phyloP scores from a whole-genome alignment of 345 rosid species.

The Syzygium aromaticum region DNA sequence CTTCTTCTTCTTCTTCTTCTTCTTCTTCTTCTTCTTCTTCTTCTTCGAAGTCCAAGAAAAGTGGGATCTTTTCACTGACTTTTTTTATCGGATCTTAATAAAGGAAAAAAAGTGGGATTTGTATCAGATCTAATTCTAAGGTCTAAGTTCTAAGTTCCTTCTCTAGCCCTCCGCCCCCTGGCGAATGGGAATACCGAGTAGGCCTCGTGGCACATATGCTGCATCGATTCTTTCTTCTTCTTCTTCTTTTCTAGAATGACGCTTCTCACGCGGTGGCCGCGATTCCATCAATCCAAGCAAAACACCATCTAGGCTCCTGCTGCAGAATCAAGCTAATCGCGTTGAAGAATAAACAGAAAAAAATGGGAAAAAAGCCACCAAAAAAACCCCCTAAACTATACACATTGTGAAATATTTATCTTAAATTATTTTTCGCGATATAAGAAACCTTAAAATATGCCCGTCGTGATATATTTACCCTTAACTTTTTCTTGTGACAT shows the following conservation, averaged over 20 bases:
- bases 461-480: too few relatives aligned
- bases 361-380: too few relatives aligned
- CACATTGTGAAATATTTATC: too few relatives aligned
- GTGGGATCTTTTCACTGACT: background rate
- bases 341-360: background rate
- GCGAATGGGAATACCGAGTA: background rate
- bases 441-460: too few relatives aligned
- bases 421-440: too few relatives aligned
- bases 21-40: too few relatives aligned
- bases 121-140: background rate
- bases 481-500: too few relatives aligned
- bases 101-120: background rate
- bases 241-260: accelerated
- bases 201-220: background rate
- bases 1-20: too few relatives aligned
- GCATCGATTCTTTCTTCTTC: background rate
- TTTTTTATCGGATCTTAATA: background rate
- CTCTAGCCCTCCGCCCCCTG: background rate
- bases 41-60: background rate
- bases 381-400: too few relatives aligned
- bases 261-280: background rate
- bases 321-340: background rate
- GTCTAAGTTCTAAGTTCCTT: background rate
- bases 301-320: background rate
- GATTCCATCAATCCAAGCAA: background rate